Base-by-base conservation (phyloP, 345 rosid genomes). In the Boechera stricta region DNA sequence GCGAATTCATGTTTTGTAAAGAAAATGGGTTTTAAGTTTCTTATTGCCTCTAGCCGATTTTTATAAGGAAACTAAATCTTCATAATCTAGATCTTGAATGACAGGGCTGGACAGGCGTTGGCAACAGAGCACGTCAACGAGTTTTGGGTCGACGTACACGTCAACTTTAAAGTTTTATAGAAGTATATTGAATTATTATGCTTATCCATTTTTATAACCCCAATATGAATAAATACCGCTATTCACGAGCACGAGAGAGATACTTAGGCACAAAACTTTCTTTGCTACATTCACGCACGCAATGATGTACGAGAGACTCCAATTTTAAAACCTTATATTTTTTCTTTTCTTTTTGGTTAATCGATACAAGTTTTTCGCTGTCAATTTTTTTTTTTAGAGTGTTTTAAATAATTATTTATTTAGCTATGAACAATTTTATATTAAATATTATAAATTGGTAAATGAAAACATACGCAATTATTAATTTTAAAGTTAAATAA, bases 141-240 rank as follows among this genome's bases (percentile, higher is more conserved):
- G 72, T 39, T 52, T 67, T 21, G 36, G 35, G 8, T 68, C 72
- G 72, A 53, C 72, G 61, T 38, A 39, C 72, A 68, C 61, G 61
- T 68, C 36, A 52, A 9, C 2, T 24, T 24, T 15, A 21, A 53
- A 38, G 9, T 7, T 68, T 15, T 13, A 18, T 7, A 35, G 8
- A 51, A 67, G 47, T 39, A 45, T 28, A 51, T 67, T 67, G 58
- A 18, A 67, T 49, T 35, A n/a, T 29, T 33, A 33, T 67, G 59
- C 41, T 51, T 33, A 51, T 47, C 56, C 41, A 65, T 35, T 51
- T 42, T 65, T 65, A 31, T 65, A 47, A 45, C 56, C 67, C 26
- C 39, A 15, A 29, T 64, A 10, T 49, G 16, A 29, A 31, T 31
- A 49, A 15, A n/a, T 26, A 65, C 16, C n/a, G 2, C 15, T 28